These are phyloP conservation scores for Trichoderma semiorbis DNA, from an alignment of 2,329 filamentous ascomycete genomes.

Conservation along the genomic window DNA sequence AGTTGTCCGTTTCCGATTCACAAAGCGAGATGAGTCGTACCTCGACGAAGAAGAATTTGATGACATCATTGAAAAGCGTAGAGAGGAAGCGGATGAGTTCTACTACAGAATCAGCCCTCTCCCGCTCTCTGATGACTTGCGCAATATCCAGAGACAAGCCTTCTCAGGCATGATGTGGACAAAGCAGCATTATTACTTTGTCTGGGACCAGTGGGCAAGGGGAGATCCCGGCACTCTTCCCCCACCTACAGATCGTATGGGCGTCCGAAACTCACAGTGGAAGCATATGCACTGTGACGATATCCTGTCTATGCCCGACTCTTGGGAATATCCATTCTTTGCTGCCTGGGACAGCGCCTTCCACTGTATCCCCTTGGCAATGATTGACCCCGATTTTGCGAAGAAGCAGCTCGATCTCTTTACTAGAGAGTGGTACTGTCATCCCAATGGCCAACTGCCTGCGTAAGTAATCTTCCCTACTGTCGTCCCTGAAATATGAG, in stretches of 20 bases:
- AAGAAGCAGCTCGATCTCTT: slow-evolving; percentile 97
- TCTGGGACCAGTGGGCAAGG: slow-evolving; percentile 98
- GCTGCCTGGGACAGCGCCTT: slow-evolving; percentile 97
- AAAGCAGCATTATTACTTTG: slow-evolving; percentile 94
- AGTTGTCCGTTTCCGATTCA: slow-evolving; percentile 89
- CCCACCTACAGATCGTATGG: slow-evolving; percentile 75
- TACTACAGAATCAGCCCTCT: slow-evolving; percentile 90
- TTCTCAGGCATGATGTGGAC: slow-evolving; percentile 98
- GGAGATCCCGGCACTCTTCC: slow-evolving; percentile 86
- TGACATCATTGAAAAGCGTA: slow-evolving; percentile 80
- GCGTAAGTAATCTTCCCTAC: slow-evolving; percentile 54
- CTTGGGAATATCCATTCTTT: slow-evolving; percentile 98
- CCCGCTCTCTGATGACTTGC: slow-evolving; percentile 87
- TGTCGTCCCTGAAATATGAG: not conserved
- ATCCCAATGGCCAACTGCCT: slow-evolving; percentile 91
- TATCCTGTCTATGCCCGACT: slow-evolving; percentile 95
- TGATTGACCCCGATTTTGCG: slow-evolving; percentile 96
- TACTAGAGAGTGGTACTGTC: slow-evolving; percentile 97
- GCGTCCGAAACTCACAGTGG: slow-evolving; percentile 84
- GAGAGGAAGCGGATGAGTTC: slow-evolving; percentile 92
- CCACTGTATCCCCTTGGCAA: slow-evolving; percentile 91
- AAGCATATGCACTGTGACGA: slow-evolving; percentile 94
- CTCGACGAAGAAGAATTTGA: slow-evolving; percentile 93
- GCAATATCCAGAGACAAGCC: slow-evolving; percentile 92
- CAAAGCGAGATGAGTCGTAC: slow-evolving; percentile 69